These are phyloP conservation scores for Backusella westeae DNA, from an alignment of 192 early-diverging fungal genomes.

Conservation along the genomic window DNA sequence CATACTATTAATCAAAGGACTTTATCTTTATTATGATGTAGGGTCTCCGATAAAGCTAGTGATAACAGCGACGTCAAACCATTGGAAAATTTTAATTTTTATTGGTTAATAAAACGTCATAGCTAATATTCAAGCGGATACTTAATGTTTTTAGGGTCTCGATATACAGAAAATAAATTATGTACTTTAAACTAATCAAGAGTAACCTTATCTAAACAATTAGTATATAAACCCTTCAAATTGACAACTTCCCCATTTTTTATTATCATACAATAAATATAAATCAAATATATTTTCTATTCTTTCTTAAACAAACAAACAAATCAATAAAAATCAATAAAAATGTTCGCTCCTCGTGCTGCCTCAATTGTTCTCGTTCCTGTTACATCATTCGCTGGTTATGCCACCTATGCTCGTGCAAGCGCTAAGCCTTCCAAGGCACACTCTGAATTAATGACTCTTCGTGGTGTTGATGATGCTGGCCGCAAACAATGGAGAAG, in stretches of 20 bases:
- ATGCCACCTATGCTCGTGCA: constrained; percentile 29
- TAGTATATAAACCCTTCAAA: not conserved
- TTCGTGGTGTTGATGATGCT: constrained; percentile 1
- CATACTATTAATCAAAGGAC: not conserved
- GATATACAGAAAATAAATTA: not conserved
- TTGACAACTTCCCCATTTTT: not conserved
- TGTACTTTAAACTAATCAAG: not conserved
- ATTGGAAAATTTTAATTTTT: not conserved
- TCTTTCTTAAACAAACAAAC: not conserved
- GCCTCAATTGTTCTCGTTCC: constrained; percentile 24
- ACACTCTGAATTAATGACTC: constrained; percentile 25
- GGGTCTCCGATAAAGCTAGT: not conserved
- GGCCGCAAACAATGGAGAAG: constrained; percentile 25
- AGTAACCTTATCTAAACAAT: not conserved
- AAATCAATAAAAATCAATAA: not conserved
- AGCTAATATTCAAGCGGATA: not conserved
- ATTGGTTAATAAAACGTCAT: constrained; percentile 1
- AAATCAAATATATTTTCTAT: not conserved
- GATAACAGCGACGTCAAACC: not conserved
- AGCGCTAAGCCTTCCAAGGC: constrained; percentile 20
- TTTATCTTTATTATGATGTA: constrained; percentile 4
- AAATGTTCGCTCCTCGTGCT: constrained; percentile 21
- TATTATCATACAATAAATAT: not conserved
- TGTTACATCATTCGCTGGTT: constrained; percentile 25
- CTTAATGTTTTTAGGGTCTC: not conserved